Base-by-base conservation (phyloP, 2,329 filamentous ascomycete species). In the Neoarthrinium moseri region DNA sequence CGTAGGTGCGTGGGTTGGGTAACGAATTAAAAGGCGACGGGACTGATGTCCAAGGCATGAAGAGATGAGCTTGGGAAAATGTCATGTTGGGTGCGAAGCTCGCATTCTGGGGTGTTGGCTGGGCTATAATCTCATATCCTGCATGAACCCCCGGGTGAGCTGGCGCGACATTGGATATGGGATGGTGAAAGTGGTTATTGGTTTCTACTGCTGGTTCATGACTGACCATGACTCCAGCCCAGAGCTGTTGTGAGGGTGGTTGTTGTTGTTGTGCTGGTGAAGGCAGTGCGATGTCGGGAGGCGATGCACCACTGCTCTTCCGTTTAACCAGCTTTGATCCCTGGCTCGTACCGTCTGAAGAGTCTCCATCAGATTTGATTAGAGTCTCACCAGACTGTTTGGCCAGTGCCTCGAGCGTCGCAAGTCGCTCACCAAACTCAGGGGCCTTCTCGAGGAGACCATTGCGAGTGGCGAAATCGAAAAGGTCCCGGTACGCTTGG, bases 401-500 rank as follows among this genome's bases (percentile, higher is more conserved):
- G 2, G 75, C 70, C 13, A 86, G 69, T 1, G 69, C 65, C 4
- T 83, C 68, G 47, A 90, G 82, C 26, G 70, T 78, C 55, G 83
- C 76, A 11, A 90, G 69, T 41, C 81, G 75, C 22, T 71, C 69
- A 4, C 75, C 77, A 30, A 87, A 72, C 13, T 77, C 73, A 1
- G 84, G 78, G 6, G 78, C 72, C 26, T 73, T 62, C 26, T 80
- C 71, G 6, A 85, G 65, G 17, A 87, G 58, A n/a, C 82, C 80
- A 45, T 78, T 74, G 24, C 70, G 65, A 18, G 83, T 59, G 3
- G 81, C 77, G 30, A 77, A 78, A 51, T 88, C 80, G 51, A 87
- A 81, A 20, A 92, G 77, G 24, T 72, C 74, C 53, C 83, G 70
- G 55, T 95, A 91, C 0, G 82, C 78, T 42, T 76, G 81, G 66